phyloP scores from a whole-genome alignment of 495 filamentous ascomycete genomes.

The Tuber borchii region DNA sequence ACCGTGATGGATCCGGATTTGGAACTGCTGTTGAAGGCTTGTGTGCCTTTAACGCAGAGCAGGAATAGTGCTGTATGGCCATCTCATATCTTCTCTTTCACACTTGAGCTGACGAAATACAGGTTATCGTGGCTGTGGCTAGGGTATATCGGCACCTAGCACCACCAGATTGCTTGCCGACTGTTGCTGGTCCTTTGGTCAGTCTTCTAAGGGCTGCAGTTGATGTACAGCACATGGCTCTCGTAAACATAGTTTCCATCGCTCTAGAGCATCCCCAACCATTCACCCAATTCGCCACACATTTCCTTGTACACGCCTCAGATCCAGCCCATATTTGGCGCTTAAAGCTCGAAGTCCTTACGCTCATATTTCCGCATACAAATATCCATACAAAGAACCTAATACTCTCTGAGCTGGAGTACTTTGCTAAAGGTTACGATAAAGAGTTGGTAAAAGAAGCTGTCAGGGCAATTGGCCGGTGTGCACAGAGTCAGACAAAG shows the following conservation, averaged over 20 bases:
- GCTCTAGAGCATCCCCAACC: conserved; percentile 63
- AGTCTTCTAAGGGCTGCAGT: conserved; percentile 74
- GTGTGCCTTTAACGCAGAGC: conserved; percentile 76
- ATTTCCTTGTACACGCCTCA: conserved; percentile 75
- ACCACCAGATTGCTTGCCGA: conserved; percentile 61
- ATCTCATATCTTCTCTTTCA: neutral
- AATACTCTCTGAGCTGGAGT: conserved; percentile 84
- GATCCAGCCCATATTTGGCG: conserved; percentile 81
- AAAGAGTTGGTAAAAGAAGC: conserved; percentile 75
- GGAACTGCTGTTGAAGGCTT: conserved; percentile 69
- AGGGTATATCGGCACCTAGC: conserved; percentile 79
- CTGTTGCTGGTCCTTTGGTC: conserved; percentile 72
- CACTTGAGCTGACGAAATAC: conserved; percentile 9
- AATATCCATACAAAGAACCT: conserved; percentile 69
- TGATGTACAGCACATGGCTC: conserved; percentile 79
- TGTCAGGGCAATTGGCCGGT: conserved; percentile 85
- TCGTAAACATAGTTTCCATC: conserved; percentile 90
- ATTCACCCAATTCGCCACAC: conserved; percentile 76
- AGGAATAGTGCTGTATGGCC: conserved; percentile 68
- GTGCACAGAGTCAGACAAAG: conserved; percentile 66
- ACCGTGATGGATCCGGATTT: conserved; percentile 71
- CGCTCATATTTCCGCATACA: conserved; percentile 79
- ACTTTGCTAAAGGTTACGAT: conserved; percentile 74
- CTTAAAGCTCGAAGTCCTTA: conserved; percentile 83
- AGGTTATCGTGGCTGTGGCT: conserved; percentile 73